A percentile compares a stretch with the other conserved stretches of the same genome.
These are phyloP conservation scores for Xenosphaeropsis pyriputrescens DNA, from an alignment of 2,329 filamentous ascomycete genomes.

Conservation along the genomic window DNA sequence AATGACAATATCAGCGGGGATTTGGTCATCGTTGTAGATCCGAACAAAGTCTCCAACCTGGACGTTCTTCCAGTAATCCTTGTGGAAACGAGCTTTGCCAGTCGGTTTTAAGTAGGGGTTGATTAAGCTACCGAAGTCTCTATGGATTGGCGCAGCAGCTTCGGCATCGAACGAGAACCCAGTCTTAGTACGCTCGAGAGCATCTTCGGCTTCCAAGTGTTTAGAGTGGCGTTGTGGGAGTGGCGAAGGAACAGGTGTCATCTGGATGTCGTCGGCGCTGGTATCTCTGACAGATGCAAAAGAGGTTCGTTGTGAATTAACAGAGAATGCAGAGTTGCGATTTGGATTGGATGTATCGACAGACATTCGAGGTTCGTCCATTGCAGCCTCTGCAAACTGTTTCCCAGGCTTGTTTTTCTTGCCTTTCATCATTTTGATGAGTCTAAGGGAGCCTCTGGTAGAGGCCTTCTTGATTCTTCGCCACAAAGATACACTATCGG, in stretches of 20 bases:
- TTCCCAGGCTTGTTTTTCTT: slow-evolving; percentile 26
- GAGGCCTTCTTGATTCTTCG: slow-evolving; percentile 81
- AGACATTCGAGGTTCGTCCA: slow-evolving; percentile 12
- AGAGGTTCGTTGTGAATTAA: slow-evolving; percentile 26
- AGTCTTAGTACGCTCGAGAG: slow-evolving; percentile 15
- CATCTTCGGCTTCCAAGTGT: slow-evolving; percentile 12
- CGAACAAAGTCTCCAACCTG: slow-evolving; percentile 94
- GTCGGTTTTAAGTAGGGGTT: slow-evolving; percentile 51
- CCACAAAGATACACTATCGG: slow-evolving; percentile 78
- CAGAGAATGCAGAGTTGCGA: slow-evolving; percentile 22
- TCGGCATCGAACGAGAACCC: slow-evolving; percentile 24
- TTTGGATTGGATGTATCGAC: slow-evolving; percentile 21
- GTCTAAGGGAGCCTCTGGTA: slow-evolving; percentile 18
- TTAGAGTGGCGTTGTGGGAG: slow-evolving; percentile 30
- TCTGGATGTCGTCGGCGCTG: slow-evolving; percentile 59
- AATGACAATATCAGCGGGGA: slow-evolving; percentile 87
- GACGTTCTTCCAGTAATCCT: slow-evolving; percentile 88
- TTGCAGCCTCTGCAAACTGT: slow-evolving; percentile 7
- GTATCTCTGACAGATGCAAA: slow-evolving; percentile 30
- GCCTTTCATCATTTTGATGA: slow-evolving; percentile 26
- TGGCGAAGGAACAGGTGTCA: slow-evolving; percentile 88
- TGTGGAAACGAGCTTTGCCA: slow-evolving; percentile 74
- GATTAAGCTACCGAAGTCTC: slow-evolving; percentile 54
- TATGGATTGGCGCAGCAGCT: slow-evolving; percentile 4
- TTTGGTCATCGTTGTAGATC: slow-evolving; percentile 89